Evolutionary conservation across 805 yeast genomes (phyloP), one percentile per base, ranked within the genome.

Genomic region (Candida vaughaniae): DNA sequence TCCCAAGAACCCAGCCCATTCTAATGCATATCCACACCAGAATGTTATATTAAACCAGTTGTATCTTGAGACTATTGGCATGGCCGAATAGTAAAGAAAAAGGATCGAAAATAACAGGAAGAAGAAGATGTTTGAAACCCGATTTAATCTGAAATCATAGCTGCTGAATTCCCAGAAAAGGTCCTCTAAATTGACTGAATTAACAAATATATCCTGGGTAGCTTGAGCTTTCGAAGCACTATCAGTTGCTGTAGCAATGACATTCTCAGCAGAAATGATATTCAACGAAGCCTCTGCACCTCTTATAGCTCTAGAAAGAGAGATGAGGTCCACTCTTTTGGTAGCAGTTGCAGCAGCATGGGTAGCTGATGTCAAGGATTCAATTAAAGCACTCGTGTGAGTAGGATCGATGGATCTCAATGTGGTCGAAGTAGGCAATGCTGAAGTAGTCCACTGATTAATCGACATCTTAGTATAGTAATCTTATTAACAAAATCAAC

Each of bases 41-140:
- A 63, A 64, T 3, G 67, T 49, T 18, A 64, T 44, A 40, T 64
- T 64, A 42, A 45, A 65, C 68, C 68, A 65, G 30, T 48, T 53
- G 45, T 60, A 61, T 32, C 65, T 49, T 2, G 69, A 63, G 39
- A 49, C 50, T 23, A 36, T 33, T 2, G 51, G 19, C 62, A 64
- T 58, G 9, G 44, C 45, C 1, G 48, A 15, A 31, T 45, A 48
- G 48, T 45, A 60, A 7, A 50, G 15, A 33, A 53, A 48, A 15
- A 58, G 30, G 8, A 53, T 12, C 4, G 46, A 42, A 40, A 60
- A 65, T 4, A 61, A 39, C 5, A 48, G 46, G 14, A 57, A 35
- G 36, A 49, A 65, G 19, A 62, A 49, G 41, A 54, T 42, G 39
- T 65, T 65, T 6, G 61, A 62, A 9, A 62, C 56, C 19, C 53